A percentile compares a stretch with the other conserved stretches of the same genome.
These are phyloP conservation scores for Solanum dulcamara DNA, from an alignment of 257 asterid species.

Conservation along the genomic window DNA sequence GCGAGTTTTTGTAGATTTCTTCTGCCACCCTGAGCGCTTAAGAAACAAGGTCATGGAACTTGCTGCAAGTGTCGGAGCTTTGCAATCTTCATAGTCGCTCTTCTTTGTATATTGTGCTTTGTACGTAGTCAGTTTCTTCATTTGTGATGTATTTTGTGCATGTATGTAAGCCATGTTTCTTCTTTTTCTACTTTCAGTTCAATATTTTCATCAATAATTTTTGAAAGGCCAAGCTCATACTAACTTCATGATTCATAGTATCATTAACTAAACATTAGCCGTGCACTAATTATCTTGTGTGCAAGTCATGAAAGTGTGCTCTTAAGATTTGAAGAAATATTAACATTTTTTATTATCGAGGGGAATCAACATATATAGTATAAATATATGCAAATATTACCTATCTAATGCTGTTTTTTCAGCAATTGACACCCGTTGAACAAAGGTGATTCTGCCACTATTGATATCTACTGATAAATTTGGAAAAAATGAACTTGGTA, in stretches of 20 bases:
- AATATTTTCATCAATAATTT: background rate
- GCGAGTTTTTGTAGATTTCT: slow-evolving; percentile 84
- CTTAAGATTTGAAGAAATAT: background rate
- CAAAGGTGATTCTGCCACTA: background rate
- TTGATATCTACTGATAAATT: background rate
- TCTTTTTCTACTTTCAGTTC: background rate
- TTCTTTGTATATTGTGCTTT: background rate
- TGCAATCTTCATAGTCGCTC: slow-evolving; percentile 50
- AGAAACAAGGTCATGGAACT: slow-evolving; percentile 86
- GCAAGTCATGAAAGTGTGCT: background rate
- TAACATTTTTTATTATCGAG: too few relatives aligned
- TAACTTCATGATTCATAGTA: background rate
- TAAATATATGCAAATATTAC: too few relatives aligned
- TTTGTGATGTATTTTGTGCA: background rate
- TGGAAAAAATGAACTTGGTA: background rate
- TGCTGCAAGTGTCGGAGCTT: slow-evolving; percentile 79
- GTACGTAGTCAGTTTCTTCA: background rate
- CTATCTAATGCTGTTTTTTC: background rate
- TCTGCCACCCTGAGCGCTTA: slow-evolving; percentile 90
- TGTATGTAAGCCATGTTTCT: background rate
- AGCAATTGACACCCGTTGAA: background rate
- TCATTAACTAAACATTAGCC: background rate
- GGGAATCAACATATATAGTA: too few relatives aligned
- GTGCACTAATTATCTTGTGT: background rate
- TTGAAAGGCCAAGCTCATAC: background rate